Percentiles rank a stretch among this genome's conserved stretches.
Conservation (phyloP, 2,329 filamentous ascomycete genomes). For the Pezicula radicicola region DNA sequence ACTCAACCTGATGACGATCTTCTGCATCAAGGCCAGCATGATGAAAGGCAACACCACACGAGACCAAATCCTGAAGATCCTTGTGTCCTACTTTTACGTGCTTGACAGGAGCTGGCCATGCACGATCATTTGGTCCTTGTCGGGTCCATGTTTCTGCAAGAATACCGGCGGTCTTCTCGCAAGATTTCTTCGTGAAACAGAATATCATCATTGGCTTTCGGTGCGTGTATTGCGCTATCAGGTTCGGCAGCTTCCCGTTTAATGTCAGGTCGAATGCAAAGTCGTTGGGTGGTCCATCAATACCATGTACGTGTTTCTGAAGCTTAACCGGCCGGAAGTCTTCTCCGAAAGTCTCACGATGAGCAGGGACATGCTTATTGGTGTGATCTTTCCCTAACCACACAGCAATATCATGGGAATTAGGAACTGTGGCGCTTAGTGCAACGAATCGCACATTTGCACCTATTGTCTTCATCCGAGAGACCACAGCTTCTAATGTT, state of each 20-base stretch:
- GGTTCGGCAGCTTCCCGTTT: conserved; percentile 59
- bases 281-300: conserved; percentile 57
- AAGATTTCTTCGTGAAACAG: conserved; percentile 73
- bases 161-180: conserved; percentile 62
- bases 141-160: conserved; percentile 64
- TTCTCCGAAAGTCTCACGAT: conserved; percentile 70
- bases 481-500: conserved; percentile 79
- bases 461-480: conserved; percentile 80
- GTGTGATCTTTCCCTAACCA: conserved; percentile 71
- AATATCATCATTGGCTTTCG: conserved; percentile 81
- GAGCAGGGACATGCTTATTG: conserved; percentile 60
- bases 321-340: conserved; percentile 77
- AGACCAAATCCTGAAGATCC: conserved; percentile 51
- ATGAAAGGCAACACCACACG: conserved; percentile 71
- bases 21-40: conserved; percentile 68
- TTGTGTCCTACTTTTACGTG: conserved; percentile 50
- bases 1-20: conserved; percentile 66
- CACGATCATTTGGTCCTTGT: conserved; percentile 45
- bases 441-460: conserved; percentile 76
- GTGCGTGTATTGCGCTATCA: conserved; percentile 65
- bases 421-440: conserved; percentile 80
- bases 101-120: conserved; percentile 60
- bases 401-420: conserved; percentile 73
- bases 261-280: conserved; percentile 74
- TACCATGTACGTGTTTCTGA: conserved; percentile 73